These are phyloP conservation scores for Echites panduratus DNA, from an alignment of 257 asterid species.

Conservation along the genomic window DNA sequence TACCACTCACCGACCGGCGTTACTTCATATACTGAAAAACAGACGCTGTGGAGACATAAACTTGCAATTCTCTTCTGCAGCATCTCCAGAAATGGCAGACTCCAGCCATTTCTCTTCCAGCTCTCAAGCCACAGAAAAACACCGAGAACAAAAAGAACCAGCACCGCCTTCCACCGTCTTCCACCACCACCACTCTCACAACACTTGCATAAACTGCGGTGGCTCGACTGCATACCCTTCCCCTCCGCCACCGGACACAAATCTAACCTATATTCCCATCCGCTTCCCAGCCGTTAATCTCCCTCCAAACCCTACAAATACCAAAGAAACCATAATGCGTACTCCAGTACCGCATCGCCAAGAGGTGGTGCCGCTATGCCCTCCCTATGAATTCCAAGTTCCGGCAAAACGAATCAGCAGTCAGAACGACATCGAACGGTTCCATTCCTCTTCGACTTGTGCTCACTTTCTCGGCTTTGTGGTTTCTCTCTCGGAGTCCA, in stretches of 20 bases:
- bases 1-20: too few species aligned
- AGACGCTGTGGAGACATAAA: too few species aligned
- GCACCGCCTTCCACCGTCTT: slow-evolving; percentile 15
- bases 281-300: slow-evolving; percentile 84
- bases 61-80: neutral
- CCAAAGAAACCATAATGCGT: slow-evolving; percentile 66
- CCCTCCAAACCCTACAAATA: slow-evolving; percentile 56
- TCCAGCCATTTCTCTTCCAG: neutral
- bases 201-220: slow-evolving; percentile 64
- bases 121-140: too few species aligned
- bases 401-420: slow-evolving; percentile 57
- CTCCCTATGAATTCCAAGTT: slow-evolving; percentile 49
- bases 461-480: slow-evolving; percentile 72
- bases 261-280: slow-evolving; percentile 79
- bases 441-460: slow-evolving; percentile 54
- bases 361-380: slow-evolving; percentile 38
- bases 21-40: too few species aligned
- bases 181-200: slow-evolving; percentile 9
- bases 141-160: neutral
- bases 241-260: slow-evolving; percentile 60
- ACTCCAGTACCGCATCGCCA: slow-evolving; percentile 88
- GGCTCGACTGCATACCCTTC: slow-evolving; percentile 54
- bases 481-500: slow-evolving; percentile 66
- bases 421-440: slow-evolving; percentile 48
- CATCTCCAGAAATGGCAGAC: slow-evolving; percentile 5